A percentile compares a stretch with the other conserved stretches of the same genome.
These are phyloP conservation scores for Thinopyrum elongatum DNA, from an alignment of 176 grass and related monocot species.

Conservation along the genomic window DNA sequence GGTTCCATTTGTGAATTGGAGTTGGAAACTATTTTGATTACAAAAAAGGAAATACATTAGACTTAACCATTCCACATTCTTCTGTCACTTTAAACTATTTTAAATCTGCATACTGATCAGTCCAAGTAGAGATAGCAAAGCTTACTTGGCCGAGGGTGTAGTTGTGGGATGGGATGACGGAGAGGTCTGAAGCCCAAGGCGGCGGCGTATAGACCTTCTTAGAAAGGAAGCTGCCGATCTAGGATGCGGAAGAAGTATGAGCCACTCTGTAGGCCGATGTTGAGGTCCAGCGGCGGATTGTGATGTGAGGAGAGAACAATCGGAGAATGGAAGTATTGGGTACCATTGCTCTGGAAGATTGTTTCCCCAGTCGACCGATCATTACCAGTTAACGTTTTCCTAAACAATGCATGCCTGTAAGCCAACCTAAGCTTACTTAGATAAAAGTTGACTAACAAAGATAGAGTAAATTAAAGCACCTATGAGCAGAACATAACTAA, in stretches of 20 bases:
- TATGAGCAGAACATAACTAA: background rate
- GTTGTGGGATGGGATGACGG: constrained; percentile 52
- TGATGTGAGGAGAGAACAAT: background rate
- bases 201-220: constrained; percentile 77
- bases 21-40: constrained; percentile 63
- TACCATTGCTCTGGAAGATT: constrained; percentile 5
- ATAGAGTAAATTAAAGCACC: background rate
- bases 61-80: no score
- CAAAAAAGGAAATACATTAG: background rate
- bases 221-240: constrained; percentile 70
- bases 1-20: constrained; percentile 97
- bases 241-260: background rate
- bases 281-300: background rate
- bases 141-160: constrained; percentile 74
- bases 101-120: background rate
- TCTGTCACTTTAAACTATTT: no score
- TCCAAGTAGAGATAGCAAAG: background rate
- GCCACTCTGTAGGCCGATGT: background rate
- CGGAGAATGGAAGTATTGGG: background rate
- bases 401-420: no score
- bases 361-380: background rate
- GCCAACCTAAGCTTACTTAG: no score
- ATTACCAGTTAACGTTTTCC: background rate
- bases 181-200: constrained; percentile 75
- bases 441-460: background rate